These are phyloP conservation scores for Sutorius eximius DNA, from an alignment of 1,284 basidiomycete genomes.

Conservation along the genomic window DNA sequence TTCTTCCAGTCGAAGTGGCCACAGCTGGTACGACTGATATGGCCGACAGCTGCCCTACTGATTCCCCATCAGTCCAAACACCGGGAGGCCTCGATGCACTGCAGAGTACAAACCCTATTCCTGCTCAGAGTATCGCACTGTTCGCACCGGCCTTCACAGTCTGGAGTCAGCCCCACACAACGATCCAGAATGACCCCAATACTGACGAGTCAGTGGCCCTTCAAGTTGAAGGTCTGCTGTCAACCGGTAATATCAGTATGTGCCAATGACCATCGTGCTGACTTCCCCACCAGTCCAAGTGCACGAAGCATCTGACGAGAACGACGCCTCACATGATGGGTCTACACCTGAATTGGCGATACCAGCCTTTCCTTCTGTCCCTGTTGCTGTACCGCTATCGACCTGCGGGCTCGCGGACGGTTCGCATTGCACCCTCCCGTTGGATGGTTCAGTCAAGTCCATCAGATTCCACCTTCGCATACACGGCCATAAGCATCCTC, in stretches of 20 bases:
- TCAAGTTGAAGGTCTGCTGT: background rate
- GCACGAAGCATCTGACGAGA: background rate
- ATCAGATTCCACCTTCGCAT: constrained; percentile 9
- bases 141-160: background rate
- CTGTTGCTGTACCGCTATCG: background rate
- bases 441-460: constrained; percentile 8
- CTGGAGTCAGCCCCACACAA: background rate
- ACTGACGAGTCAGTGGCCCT: background rate
- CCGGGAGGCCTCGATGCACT: background rate
- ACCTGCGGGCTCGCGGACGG: constrained; percentile 2
- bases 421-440: constrained; percentile 1
- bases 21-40: background rate
- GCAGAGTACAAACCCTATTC: background rate
- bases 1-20: background rate
- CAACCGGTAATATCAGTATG: background rate
- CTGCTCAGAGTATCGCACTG: background rate
- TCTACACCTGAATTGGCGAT: background rate
- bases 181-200: background rate
- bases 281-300: background rate
- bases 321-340: background rate
- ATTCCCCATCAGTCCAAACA: background rate
- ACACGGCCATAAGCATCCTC: constrained; percentile 10
- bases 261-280: background rate
- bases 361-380: background rate
- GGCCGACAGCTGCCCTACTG: background rate